Percentiles rank a stretch among this genome's conserved stretches.
Conservation (phyloP, 768 basidiomycete species). For the Agrocybe pediades region DNA sequence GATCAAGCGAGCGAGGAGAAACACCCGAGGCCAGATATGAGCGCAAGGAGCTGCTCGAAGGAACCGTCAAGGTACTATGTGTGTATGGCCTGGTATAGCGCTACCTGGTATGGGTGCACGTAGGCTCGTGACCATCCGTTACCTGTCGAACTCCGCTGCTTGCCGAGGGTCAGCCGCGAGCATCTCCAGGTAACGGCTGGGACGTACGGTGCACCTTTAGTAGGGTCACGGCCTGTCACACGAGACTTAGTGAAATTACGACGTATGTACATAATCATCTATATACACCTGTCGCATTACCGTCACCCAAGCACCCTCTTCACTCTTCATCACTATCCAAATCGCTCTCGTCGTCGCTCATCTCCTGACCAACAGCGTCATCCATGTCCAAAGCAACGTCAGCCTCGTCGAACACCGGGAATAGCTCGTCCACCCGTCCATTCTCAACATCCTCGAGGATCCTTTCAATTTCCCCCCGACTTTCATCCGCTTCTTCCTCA, state of each 20-base stretch:
- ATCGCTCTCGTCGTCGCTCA: neutral
- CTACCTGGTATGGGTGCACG: no score
- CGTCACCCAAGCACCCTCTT: neutral
- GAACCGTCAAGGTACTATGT: no score
- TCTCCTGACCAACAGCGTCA: neutral
- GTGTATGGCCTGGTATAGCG: no score
- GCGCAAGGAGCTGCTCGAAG: no score
- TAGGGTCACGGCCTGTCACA: conserved; percentile 20
- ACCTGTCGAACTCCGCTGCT: neutral
- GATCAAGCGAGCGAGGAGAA: no score
- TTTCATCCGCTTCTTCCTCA: neutral
- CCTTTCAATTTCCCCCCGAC: neutral
- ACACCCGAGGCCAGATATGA: no score
- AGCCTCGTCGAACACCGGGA: neutral
- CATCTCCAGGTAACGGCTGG: conserved; percentile 16
- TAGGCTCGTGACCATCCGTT: no score
- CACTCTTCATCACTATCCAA: neutral
- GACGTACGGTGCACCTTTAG: conserved; percentile 10
- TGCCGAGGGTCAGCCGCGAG: neutral
- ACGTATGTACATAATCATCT: no score
- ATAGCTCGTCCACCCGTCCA: neutral
- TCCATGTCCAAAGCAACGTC: neutral
- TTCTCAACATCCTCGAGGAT: neutral
- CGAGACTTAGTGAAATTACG: conserved; percentile 20
- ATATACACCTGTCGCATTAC: neutral